Conservation (phyloP, 1,284 basidiomycete species). For the Abortiporus biennis region DNA sequence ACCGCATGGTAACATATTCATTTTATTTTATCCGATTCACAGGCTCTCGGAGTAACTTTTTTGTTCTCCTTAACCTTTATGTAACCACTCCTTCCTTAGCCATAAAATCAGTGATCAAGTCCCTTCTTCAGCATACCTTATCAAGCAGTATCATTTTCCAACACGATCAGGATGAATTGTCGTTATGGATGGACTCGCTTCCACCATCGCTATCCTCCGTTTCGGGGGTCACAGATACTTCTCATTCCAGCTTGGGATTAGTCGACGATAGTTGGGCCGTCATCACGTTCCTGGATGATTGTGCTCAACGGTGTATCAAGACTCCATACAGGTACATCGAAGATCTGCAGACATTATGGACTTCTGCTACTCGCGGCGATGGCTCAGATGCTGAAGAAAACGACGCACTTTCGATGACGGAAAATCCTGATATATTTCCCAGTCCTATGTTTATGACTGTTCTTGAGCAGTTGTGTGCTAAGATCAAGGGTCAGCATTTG, state of each 20-base stretch:
- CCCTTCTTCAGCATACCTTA: conserved; percentile 59
- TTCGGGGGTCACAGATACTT: no score
- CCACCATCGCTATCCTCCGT: no score
- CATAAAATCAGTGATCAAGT: conserved; percentile 48
- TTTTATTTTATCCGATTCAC: neutral
- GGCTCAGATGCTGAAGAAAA: neutral
- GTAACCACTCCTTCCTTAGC: conserved; percentile 42
- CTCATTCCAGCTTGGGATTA: conserved; percentile 32
- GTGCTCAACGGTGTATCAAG: conserved; percentile 77
- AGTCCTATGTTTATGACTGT: conserved; percentile 76
- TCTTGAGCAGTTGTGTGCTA: conserved; percentile 70
- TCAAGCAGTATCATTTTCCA: conserved; percentile 76
- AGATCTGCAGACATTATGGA: conserved; percentile 36
- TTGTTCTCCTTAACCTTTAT: conserved; percentile 64
- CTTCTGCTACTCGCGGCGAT: neutral
- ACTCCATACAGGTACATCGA: conserved; percentile 89
- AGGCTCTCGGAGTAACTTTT: conserved; percentile 50
- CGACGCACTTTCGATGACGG: conserved; percentile 10
- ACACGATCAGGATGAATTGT: conserved; percentile 69
- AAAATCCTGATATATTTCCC: conserved; percentile 27
- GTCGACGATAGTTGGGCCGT: conserved; percentile 54
- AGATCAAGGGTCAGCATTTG: conserved; percentile 47
- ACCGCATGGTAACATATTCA: neutral
- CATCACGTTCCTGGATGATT: conserved; percentile 80
- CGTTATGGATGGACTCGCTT: conserved; percentile 69